phyloP scores from a whole-genome alignment of 306 rosid genomes.

The Corylus americana region DNA sequence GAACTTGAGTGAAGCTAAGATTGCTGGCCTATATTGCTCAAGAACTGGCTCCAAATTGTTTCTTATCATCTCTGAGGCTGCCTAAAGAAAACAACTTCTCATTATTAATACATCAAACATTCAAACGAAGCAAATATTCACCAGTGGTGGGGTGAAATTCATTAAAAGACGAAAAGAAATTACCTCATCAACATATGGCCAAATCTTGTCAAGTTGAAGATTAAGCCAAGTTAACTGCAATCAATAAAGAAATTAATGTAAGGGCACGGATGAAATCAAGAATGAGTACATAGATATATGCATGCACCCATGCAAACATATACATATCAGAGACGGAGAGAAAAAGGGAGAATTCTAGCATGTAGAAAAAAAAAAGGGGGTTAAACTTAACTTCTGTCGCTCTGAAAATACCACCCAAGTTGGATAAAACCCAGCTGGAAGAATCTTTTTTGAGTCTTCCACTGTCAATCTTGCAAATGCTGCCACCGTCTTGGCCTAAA shows the following conservation, averaged over 20 bases:
- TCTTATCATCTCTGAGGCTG: conserved; percentile 79
- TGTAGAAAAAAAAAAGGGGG: neutral
- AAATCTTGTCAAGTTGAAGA: conserved; percentile 54
- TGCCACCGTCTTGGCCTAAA: conserved; percentile 71
- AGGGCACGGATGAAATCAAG: conserved; percentile 9
- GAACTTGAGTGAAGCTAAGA: conserved; percentile 74
- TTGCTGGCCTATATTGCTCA: conserved; percentile 67
- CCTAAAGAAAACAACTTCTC: conserved; percentile 37
- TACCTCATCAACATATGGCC: conserved; percentile 87
- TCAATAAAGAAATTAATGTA: conserved; percentile 30
- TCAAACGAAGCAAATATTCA: neutral
- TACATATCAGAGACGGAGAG: too few relatives aligned
- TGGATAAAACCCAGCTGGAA: conserved; percentile 65
- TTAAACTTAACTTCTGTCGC: conserved; percentile 78
- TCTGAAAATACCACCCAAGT: conserved; percentile 76
- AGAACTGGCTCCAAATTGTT: conserved; percentile 73
- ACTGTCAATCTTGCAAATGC: conserved; percentile 84
- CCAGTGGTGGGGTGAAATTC: neutral
- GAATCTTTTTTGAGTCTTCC: conserved; percentile 72
- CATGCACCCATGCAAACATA: neutral
- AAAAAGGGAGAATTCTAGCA: neutral
- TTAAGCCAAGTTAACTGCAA: conserved; percentile 87
- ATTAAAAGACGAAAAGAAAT: neutral
- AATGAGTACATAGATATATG: neutral
- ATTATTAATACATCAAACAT: neutral